phyloP scores from a whole-genome alignment of 306 rosid genomes.

The Sicyos edulis region DNA sequence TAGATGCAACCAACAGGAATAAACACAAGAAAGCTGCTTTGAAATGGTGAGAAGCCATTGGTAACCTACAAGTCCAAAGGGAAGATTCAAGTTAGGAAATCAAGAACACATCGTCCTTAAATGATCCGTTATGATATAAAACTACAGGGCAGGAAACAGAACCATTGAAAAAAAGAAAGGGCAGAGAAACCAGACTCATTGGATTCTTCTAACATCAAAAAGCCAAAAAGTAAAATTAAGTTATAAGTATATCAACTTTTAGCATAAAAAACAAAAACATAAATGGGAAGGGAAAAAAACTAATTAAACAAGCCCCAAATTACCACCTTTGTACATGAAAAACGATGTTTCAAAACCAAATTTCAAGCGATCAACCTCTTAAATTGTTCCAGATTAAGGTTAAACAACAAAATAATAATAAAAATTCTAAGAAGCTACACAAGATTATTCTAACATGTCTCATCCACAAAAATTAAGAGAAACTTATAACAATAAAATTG shows the following conservation, averaged over 20 bases:
- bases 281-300: not conserved
- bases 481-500: not conserved
- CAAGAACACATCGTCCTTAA: not conserved
- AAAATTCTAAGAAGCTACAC: not conserved
- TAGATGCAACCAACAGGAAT: constrained; percentile 6
- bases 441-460: not conserved
- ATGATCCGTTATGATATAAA: no score
- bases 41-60: not conserved
- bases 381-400: not conserved
- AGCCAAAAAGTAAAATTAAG: not conserved
- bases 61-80: constrained; percentile 2
- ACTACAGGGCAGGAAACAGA: no score
- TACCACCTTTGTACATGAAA: not conserved
- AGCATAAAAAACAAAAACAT: not conserved
- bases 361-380: not conserved
- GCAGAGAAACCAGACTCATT: no score
- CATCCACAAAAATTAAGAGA: not conserved
- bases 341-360: not conserved
- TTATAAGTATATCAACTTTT: not conserved
- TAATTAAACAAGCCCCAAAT: not conserved
- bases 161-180: not conserved
- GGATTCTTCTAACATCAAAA: no score
- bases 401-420: not conserved
- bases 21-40: constrained; percentile 15
- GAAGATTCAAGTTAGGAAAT: not conserved